phyloP scores from a whole-genome alignment of 1,284 basidiomycete genomes.

The Moniliella sp. region DNA sequence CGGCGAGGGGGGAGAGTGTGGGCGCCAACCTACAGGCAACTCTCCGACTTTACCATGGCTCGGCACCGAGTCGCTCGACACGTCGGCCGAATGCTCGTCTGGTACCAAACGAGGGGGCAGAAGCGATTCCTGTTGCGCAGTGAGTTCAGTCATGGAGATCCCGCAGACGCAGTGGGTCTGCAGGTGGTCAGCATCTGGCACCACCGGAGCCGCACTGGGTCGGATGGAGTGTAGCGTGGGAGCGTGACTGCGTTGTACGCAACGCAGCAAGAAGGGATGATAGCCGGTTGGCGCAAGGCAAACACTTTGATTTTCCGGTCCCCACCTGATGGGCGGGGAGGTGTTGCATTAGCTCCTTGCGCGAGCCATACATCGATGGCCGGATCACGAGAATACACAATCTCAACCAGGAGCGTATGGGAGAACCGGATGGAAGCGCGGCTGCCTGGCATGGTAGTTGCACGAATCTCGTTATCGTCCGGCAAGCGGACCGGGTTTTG shows the following conservation, averaged over 20 bases:
- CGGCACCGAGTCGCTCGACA: too few relatives aligned
- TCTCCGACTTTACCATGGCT: too few relatives aligned
- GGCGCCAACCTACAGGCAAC: too few relatives aligned
- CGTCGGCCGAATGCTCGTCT: too few relatives aligned
- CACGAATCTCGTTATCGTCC: slow-evolving; percentile 28
- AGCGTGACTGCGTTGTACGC: slow-evolving; percentile 29
- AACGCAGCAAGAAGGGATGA: slow-evolving; percentile 27
- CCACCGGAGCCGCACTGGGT: slow-evolving; percentile 4
- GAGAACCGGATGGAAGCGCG: slow-evolving; percentile 21
- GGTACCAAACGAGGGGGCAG: too few relatives aligned
- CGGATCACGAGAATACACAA: slow-evolving; percentile 21
- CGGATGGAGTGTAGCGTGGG: slow-evolving; percentile 21
- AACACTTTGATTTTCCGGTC: slow-evolving; percentile 27
- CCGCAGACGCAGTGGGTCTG: too few relatives aligned
- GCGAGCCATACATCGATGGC: too few relatives aligned
- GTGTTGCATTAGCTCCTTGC: too few relatives aligned
- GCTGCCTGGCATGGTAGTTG: slow-evolving; percentile 19
- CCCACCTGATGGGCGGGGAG: background rate
- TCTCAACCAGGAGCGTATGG: slow-evolving; percentile 27
- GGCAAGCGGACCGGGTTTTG: slow-evolving; percentile 29
- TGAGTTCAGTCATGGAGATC: too few relatives aligned
- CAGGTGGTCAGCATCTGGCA: too few relatives aligned
- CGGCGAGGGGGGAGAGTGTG: too few relatives aligned
- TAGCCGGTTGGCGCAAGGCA: slow-evolving; percentile 23
- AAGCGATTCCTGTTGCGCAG: too few relatives aligned